These are phyloP conservation scores for Pelagophyceae sp. DNA, from an alignment of 352 stramenopile species.

Conservation along the genomic window DNA sequence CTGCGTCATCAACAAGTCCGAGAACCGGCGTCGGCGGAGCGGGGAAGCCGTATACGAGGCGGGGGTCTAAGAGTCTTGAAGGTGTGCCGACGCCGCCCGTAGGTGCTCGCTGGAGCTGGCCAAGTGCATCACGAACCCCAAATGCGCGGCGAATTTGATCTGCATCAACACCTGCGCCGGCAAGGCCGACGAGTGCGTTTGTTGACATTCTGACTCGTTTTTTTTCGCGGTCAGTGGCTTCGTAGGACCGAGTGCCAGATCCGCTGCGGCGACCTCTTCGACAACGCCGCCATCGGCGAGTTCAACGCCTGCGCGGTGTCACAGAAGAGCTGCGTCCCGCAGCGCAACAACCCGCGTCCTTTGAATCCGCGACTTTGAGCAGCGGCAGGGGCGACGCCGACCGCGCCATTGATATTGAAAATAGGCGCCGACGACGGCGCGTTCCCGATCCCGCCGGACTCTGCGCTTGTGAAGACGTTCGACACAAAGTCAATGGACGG, in stretches of 20 bases:
- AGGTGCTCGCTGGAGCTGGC: slow-evolving; percentile 49
- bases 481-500: slow-evolving; percentile 61
- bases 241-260: slow-evolving; percentile 55
- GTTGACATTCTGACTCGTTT: no score
- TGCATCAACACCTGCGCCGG: slow-evolving; percentile 66
- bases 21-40: not conserved
- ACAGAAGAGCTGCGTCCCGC: slow-evolving; percentile 61
- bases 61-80: no score
- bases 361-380: no score
- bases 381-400: slow-evolving; percentile 18
- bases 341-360: slow-evolving; percentile 52
- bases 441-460: slow-evolving; percentile 51
- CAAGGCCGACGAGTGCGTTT: slow-evolving; percentile 53
- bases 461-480: slow-evolving; percentile 49
- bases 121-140: slow-evolving; percentile 63
- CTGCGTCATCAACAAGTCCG: slow-evolving; percentile 7
- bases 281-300: slow-evolving; percentile 66
- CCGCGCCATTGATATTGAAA: no score
- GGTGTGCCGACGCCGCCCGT: no score
- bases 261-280: slow-evolving; percentile 66
- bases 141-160: slow-evolving; percentile 66
- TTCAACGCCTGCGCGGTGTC: slow-evolving; percentile 71
- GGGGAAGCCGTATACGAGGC: no score
- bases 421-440: no score
- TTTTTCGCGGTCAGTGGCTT: not conserved